Evolutionary conservation across 2,329 filamentous ascomycete species (phyloP), one percentile per base, ranked within the genome.

Genomic region (Sphaerostilbella broomeana): DNA sequence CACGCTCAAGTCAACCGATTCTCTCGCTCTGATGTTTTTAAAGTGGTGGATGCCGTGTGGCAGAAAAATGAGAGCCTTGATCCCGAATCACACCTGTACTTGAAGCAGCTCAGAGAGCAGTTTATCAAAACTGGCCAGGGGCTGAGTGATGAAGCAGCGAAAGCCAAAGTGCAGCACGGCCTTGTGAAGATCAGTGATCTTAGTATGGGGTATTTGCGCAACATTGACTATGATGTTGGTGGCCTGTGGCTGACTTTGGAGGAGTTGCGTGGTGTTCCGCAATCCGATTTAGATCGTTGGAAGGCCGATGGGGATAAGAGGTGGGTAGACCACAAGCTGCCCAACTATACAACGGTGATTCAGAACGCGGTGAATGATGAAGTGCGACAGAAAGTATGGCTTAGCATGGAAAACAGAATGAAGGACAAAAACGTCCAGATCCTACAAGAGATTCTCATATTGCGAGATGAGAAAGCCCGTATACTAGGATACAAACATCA

Each of bases 1-100:
- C 79, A 86, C 48, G 86, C 82, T 54, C 62, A 66, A 42, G 86
- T 86, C 51, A 82, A 86, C 61, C 73, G 77, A 34, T 72, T 67
- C 49, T 86, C 86, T 81, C 74, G 83, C 35, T 79, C 86, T 61
- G 83, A 88, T 50, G 72, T 86, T 38, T 87, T 81, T 66, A 64
- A 65, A 47, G 63, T 77, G 7, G 70, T 79, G 27, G 69, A 78
- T 36, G 68, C 70, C 17, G 65, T 71, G 16, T 72, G 35, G 35
- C 18, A 26, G 19, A 25, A 15, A 32, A 13, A 34, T 3, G 39
- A 42, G 20, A 16, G 11, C 5, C 39, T 39, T 16, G 35, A 40
- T 19, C 18, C 22, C 11, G 35, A 45, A 15, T 34, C 28, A 8
- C 26, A 24, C 10, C 31, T 38, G 9, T 39, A 35, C 10, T 13